Percentiles rank a stretch among this genome's conserved stretches.
These are phyloP conservation scores for Albatrellus ellisii DNA, from an alignment of 768 basidiomycete species.

Conservation along the genomic window DNA sequence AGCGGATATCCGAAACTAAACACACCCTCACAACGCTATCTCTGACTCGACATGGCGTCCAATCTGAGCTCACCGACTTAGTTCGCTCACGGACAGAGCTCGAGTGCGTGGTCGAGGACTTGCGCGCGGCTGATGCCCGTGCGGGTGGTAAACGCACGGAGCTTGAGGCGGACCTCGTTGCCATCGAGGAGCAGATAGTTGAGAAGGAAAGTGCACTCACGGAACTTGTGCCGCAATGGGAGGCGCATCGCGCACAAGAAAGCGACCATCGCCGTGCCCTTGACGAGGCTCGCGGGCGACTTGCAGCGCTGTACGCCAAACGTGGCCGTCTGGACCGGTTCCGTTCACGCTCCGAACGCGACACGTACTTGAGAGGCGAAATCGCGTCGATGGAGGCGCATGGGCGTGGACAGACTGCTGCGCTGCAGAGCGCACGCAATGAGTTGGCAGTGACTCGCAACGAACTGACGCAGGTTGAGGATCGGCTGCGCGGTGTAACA, in stretches of 20 bases:
- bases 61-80: conserved; percentile 78
- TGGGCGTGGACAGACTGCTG: conserved; percentile 37
- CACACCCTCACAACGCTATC: conserved; percentile 59
- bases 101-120: conserved; percentile 71
- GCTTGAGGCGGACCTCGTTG: conserved; percentile 50
- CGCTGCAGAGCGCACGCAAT: conserved; percentile 37
- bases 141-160: conserved; percentile 51
- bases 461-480: conserved; percentile 43
- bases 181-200: conserved; percentile 44
- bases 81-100: conserved; percentile 77
- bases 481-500: conserved; percentile 41
- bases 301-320: conserved; percentile 75
- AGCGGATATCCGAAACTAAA: conserved; percentile 52
- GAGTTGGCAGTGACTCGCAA: conserved; percentile 36
- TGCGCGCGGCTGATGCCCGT: conserved; percentile 49
- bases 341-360: conserved; percentile 70
- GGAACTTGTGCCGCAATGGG: conserved; percentile 62
- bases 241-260: conserved; percentile 37
- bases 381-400: conserved; percentile 57
- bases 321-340: conserved; percentile 85
- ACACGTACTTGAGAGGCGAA: conserved; percentile 70
- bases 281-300: conserved; percentile 58
- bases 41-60: conserved; percentile 61
- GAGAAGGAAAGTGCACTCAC: conserved; percentile 50
- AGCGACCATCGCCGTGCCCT: conserved; percentile 47